phyloP scores from a whole-genome alignment of 1,284 basidiomycete genomes.

The Tetrapyrgos nigripes region DNA sequence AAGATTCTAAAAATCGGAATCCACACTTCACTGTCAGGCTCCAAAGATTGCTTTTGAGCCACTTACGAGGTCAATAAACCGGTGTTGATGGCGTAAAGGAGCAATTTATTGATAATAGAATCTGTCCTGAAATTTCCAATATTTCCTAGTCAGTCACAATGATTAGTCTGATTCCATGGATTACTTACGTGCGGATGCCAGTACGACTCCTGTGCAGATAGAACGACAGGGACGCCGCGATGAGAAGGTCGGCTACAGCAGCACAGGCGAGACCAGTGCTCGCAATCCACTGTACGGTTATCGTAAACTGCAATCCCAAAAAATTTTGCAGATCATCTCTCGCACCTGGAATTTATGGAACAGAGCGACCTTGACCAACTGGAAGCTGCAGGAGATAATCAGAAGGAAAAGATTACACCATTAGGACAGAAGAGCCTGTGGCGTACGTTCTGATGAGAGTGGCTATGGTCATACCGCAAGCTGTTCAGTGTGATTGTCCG shows the following conservation, averaged over 20 bases:
- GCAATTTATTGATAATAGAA: conserved; percentile 12
- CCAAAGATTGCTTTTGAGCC: background rate
- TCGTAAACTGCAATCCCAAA: background rate
- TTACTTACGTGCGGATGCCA: conserved; percentile 9
- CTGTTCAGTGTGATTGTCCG: background rate
- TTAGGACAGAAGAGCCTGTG: background rate
- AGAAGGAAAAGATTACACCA: background rate
- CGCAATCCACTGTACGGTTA: conserved; percentile 10
- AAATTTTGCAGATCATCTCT: background rate
- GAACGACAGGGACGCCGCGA: conserved; percentile 10
- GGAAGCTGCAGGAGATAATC: conserved; percentile 5
- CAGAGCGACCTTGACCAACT: conserved; percentile 9
- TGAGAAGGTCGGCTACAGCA: conserved; percentile 12
- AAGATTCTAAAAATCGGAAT: conserved; percentile 2
- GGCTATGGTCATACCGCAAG: background rate
- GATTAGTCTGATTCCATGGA: no score
- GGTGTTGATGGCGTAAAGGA: conserved; percentile 18
- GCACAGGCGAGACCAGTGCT: conserved; percentile 16
- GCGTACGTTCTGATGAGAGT: conserved; percentile 10
- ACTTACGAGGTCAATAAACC: conserved; percentile 15
- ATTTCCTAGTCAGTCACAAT: no score
- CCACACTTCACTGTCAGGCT: background rate
- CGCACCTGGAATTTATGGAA: conserved; percentile 11
- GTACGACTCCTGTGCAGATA: conserved; percentile 13
- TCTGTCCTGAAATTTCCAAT: conserved; percentile 12